Evolutionary conservation across 371 early-diverging fungal species (phyloP).

Genomic region (Parasitella parasitica): DNA sequence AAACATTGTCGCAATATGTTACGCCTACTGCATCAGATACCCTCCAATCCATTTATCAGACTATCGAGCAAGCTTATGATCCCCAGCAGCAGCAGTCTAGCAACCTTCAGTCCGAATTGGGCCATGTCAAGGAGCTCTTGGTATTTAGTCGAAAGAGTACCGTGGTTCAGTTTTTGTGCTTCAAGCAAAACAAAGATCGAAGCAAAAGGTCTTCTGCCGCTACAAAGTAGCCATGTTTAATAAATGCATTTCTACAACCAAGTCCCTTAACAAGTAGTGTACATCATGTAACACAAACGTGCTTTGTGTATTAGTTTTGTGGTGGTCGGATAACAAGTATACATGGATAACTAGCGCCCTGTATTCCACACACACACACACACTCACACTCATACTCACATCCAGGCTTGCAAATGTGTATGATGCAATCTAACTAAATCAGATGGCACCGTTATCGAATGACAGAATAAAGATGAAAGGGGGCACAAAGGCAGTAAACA

Average conservation of each 20-base stretch:
- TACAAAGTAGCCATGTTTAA: background rate
- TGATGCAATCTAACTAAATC: background rate
- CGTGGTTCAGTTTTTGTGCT: slow-evolving; percentile 75
- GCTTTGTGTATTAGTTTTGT: too few species aligned
- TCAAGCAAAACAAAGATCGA: slow-evolving; percentile 59
- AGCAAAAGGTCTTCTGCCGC: slow-evolving; percentile 12
- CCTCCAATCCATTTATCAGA: slow-evolving; percentile 67
- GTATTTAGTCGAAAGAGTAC: slow-evolving; percentile 68
- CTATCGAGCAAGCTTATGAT: slow-evolving; percentile 67
- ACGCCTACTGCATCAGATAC: slow-evolving; percentile 60
- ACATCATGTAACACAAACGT: too few species aligned
- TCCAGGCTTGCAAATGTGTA: too few species aligned
- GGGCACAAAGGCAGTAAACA: background rate
- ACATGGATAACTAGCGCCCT: too few species aligned
- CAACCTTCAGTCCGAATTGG: slow-evolving; percentile 59
- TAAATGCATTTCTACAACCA: background rate
- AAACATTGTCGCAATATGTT: slow-evolving; percentile 72
- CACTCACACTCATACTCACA: too few species aligned
- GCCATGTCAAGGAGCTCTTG: slow-evolving; percentile 64
- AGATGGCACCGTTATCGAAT: background rate
- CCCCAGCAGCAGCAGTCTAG: slow-evolving; percentile 52
- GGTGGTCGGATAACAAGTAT: too few species aligned
- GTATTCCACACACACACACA: too few species aligned
- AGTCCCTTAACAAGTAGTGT: too few species aligned
- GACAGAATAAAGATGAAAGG: background rate